Conservation (phyloP, 768 basidiomycete species). For the Tricholomella constricta region DNA sequence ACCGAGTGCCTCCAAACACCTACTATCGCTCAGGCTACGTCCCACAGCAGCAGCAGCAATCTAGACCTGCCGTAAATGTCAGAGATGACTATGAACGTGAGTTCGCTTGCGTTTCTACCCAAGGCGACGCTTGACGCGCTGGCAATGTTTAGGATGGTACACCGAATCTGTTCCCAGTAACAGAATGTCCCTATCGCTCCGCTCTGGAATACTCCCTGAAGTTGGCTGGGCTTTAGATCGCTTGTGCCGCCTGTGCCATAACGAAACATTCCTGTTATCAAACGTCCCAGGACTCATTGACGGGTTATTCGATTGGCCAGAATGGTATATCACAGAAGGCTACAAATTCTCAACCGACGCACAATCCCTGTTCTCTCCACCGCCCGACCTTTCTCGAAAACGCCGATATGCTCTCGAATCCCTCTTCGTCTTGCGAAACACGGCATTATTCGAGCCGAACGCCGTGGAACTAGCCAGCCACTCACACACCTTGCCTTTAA, state of each 20-base stretch:
- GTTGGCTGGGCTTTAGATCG: conserved; percentile 90
- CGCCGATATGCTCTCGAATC: conserved; percentile 84
- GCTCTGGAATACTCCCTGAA: conserved; percentile 81
- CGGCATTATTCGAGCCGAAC: conserved; percentile 70
- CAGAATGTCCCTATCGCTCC: conserved; percentile 87
- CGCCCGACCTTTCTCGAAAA: conserved; percentile 51
- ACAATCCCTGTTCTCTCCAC: conserved; percentile 55
- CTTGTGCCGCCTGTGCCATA: conserved; percentile 76
- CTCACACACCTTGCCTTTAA: conserved; percentile 63
- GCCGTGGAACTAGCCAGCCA: conserved; percentile 59
- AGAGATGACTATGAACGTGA: conserved; percentile 81
- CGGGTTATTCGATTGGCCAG: conserved; percentile 86
- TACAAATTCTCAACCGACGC: conserved; percentile 45
- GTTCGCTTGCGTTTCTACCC: conserved; percentile 18
- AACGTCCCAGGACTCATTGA: conserved; percentile 79
- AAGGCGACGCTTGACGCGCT: conserved; percentile 8
- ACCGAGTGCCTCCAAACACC: conserved; percentile 18
- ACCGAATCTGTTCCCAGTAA: conserved; percentile 80
- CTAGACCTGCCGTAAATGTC: conserved; percentile 42
- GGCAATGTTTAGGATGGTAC: conserved; percentile 66
- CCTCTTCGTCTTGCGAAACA: conserved; percentile 84
- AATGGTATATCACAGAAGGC: conserved; percentile 76
- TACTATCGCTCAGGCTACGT: conserved; percentile 33
- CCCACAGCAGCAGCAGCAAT: conserved; percentile 24
- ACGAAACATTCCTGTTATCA: conserved; percentile 74